Conservation (phyloP, 2,329 filamentous ascomycete species). For the Ilyonectria destructans region DNA sequence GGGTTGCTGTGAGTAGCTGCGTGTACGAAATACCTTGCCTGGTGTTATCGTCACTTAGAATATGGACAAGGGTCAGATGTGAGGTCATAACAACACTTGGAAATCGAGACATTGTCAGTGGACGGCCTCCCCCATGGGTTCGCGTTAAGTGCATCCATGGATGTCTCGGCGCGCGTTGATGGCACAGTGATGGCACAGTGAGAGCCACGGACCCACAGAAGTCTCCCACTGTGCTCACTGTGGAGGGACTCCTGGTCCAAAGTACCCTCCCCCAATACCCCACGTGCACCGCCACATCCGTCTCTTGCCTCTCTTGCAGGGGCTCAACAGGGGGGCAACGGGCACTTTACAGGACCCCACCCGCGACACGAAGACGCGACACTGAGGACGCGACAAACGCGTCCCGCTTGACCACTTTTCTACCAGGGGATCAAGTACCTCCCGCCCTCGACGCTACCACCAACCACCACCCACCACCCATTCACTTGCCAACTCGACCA, state of each 20-base stretch:
- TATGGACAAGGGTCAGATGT: neutral
- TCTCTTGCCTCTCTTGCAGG: neutral
- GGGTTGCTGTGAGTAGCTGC: too few species aligned
- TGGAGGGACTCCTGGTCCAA: neutral
- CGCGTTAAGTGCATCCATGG: conserved; percentile 3
- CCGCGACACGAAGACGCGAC: conserved; percentile 15
- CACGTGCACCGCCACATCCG: conserved; percentile 19
- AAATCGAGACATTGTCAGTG: conserved; percentile 11
- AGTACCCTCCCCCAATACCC: neutral
- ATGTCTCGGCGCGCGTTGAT: neutral
- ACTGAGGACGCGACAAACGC: conserved; percentile 19
- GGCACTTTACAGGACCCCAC: conserved; percentile 31
- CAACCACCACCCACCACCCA: neutral
- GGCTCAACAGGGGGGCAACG: neutral
- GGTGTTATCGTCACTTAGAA: neutral
- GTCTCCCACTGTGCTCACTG: conserved; percentile 21
- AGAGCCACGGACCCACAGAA: neutral
- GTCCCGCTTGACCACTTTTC: conserved; percentile 33
- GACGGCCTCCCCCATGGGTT: neutral
- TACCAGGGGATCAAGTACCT: conserved; percentile 21
- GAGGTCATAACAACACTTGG: conserved; percentile 20
- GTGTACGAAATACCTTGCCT: too few species aligned
- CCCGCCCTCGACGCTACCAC: neutral
- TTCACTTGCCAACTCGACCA: conserved; percentile 18
- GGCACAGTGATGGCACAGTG: neutral